Evolutionary conservation across 2,329 filamentous ascomycete genomes (phyloP), one percentile per base, ranked within the genome.

Genomic region (Aspergillus ustus): DNA sequence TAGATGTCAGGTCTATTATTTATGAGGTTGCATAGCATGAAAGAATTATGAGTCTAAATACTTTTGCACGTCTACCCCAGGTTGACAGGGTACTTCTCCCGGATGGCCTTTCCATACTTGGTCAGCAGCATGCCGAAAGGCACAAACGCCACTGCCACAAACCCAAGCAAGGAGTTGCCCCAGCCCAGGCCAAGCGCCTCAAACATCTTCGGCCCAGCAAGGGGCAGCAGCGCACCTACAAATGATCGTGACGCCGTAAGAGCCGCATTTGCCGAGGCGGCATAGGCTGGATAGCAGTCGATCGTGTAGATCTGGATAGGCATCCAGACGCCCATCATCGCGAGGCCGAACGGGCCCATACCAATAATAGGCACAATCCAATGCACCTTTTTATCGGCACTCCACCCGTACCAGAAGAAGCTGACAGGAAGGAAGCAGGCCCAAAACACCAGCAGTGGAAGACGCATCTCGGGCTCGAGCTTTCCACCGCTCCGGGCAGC

Each of bases 321-420:
- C 70, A 76, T 71, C 63, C 87, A 89, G 0, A 81, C 78, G 0
- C 85, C 78, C 51, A 87, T 83, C 57, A 85, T 81, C 0, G 85
- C 86, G 1, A 81, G 73, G 0, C 84, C 83, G 19, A 87, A 83
- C 3, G 87, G 77, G 0, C 78, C 77, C 2, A 85, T 83, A 1
- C 86, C 87, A 37, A 89, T 78, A 61, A 89, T 86, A 0, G 86
- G 85, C 5, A 87, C 77, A 48, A 88, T 84, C 84, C 85, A 89
- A 67, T 86, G 84, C 0, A 79, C 74, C 1, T 78, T 69, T 34
- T 80, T 76, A 53, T 87, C 77, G 0, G 85, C 85, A 1, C 80
- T 77, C 84, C 85, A 88, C 34, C 85, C 85, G 67, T 87, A 88
- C 74, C 83, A 81, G 64, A 87, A 82, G 0, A 88, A 76, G 9